A percentile compares a stretch with the other conserved stretches of the same genome.
Conservation (phyloP, 2,329 filamentous ascomycete genomes). For the Achaetomium macrosporum region DNA sequence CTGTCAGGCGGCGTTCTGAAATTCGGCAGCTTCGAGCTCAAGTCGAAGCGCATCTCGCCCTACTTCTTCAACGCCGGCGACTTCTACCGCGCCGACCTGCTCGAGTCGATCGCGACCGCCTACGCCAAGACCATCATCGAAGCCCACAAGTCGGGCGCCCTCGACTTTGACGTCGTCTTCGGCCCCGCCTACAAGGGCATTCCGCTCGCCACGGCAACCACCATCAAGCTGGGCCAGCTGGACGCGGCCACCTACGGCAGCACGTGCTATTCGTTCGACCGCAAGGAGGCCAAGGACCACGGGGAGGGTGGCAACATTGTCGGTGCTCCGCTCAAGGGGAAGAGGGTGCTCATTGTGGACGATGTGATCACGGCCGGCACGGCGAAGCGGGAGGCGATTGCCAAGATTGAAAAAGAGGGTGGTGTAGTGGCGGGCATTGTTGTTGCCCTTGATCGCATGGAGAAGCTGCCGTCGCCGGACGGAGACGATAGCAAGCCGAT, state of each 20-base stretch:
- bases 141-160: conserved; percentile 35
- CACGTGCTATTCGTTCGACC: conserved; percentile 83
- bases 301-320: conserved; percentile 93
- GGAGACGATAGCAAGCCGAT: conserved; percentile 63
- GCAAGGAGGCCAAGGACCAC: conserved; percentile 94
- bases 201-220: conserved; percentile 73
- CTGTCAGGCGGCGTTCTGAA: conserved; percentile 65
- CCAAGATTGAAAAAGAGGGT: conserved; percentile 80
- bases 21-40: conserved; percentile 82
- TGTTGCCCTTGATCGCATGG: conserved; percentile 80
- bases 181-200: conserved; percentile 97
- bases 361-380: conserved; percentile 96
- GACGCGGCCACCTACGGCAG: conserved; percentile 60
- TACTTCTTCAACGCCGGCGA: conserved; percentile 98
- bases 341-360: conserved; percentile 84
- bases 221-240: conserved; percentile 67
- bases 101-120: conserved; percentile 70
- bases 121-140: conserved; percentile 65
- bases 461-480: conserved; percentile 64
- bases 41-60: conserved; percentile 84
- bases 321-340: conserved; percentile 76
- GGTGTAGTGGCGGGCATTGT: conserved; percentile 82
- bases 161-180: conserved; percentile 79
- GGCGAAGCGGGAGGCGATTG: conserved; percentile 86
- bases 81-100: conserved; percentile 75